Conservation (phyloP, 495 filamentous ascomycete species). For the Aspergillus diversus region DNA sequence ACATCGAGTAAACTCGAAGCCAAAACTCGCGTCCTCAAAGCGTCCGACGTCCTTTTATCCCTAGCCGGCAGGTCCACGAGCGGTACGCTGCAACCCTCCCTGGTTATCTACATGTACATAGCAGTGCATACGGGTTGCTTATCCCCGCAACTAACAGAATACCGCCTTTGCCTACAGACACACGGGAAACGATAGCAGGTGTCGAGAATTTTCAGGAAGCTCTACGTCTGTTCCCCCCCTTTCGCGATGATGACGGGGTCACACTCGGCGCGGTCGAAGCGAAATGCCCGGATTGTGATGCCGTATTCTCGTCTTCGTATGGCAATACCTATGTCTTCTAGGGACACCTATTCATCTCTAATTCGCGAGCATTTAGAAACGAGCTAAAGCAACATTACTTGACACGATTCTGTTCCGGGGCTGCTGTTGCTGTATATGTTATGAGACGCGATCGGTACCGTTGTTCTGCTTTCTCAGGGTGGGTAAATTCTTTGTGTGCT, state of each 20-base stretch:
- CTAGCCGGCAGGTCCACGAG: conserved; percentile 26
- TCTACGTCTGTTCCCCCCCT: conserved; percentile 34
- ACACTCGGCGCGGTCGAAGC: conserved; percentile 29
- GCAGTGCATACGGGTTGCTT: conserved; percentile 3
- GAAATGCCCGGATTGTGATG: conserved; percentile 36
- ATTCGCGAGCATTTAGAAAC: conserved; percentile 19
- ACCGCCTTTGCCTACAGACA: conserved; percentile 5
- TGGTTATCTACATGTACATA: conserved; percentile 13
- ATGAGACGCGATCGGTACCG: conserved; percentile 38
- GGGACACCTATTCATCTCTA: not conserved
- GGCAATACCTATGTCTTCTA: conserved; percentile 6
- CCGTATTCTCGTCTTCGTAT: conserved; percentile 33
- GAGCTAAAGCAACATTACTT: conserved; percentile 36
- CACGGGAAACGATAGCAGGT: conserved; percentile 17
- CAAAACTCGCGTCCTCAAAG: conserved; percentile 26
- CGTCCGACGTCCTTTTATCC: conserved; percentile 30
- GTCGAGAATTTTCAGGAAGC: conserved; percentile 34
- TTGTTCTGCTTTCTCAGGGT: not conserved
- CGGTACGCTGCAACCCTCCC: conserved; percentile 23
- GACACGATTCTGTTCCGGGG: conserved; percentile 33
- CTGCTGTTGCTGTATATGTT: conserved; percentile 36
- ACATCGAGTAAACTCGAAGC: conserved; percentile 21
- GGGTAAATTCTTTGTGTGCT: not conserved
- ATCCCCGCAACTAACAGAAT: conserved; percentile 7
- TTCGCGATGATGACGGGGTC: conserved; percentile 31